Evolutionary conservation across 169 alveolate genomes (phyloP).

Genomic region (Amoebophrya sp.): DNA sequence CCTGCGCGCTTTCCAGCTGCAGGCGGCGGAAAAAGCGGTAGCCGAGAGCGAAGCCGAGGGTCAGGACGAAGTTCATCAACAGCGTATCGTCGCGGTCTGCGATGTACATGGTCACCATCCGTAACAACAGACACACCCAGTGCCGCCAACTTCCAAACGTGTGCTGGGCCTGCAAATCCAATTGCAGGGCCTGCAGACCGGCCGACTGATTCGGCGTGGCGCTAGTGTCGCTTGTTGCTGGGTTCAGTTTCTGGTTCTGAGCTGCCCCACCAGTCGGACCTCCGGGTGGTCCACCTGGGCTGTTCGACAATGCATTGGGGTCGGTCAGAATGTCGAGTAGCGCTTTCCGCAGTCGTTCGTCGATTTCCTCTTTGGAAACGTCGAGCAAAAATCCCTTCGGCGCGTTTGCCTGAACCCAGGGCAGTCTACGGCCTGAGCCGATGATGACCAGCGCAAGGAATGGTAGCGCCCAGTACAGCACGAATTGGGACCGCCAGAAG

Average conservation of each 20-base stretch:
- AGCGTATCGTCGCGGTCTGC: background rate
- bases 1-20: background rate
- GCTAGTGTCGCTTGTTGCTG: too few relatives aligned
- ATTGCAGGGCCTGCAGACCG: background rate
- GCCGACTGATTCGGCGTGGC: background rate
- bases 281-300: too few relatives aligned
- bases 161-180: background rate
- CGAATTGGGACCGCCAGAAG: background rate
- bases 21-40: background rate
- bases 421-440: background rate
- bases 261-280: too few relatives aligned
- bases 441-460: background rate
- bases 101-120: background rate
- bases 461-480: background rate
- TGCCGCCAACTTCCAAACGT: background rate
- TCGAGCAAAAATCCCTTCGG: background rate
- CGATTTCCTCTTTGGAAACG: background rate
- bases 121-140: background rate
- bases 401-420: background rate
- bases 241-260: too few relatives aligned
- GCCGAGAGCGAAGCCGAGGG: background rate
- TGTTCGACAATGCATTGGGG: background rate
- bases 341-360: background rate
- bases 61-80: background rate
- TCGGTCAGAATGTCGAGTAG: background rate